Conservation (phyloP, 306 rosid genomes). For the Ammopiptanthus mongolicus region DNA sequence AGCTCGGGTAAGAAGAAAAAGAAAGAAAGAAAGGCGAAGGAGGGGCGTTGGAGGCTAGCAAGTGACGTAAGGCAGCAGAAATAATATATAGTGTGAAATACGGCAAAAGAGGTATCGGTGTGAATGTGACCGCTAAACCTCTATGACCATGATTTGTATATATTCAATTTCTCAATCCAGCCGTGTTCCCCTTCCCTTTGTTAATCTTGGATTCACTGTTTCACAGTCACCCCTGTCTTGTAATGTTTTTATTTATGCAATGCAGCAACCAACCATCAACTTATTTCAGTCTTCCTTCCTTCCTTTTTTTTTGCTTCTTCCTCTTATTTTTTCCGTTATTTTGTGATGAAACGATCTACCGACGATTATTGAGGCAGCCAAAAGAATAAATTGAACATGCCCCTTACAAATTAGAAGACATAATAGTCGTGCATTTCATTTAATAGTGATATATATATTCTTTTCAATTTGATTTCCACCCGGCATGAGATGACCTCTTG, state of each 20-base stretch:
- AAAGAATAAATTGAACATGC: not conserved
- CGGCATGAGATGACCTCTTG: not conserved
- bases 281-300: not conserved
- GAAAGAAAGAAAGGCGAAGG: no score
- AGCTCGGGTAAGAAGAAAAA: no score
- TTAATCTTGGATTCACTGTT: not conserved
- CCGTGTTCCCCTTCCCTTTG: not conserved
- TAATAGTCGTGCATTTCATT: not conserved
- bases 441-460: not conserved
- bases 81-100: no score
- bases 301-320: slow-evolving; percentile 8
- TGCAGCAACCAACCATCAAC: not conserved
- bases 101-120: no score
- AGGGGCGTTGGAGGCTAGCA: no score
- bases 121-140: not conserved
- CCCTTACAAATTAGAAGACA: not conserved
- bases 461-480: not conserved
- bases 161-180: not conserved
- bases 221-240: not conserved
- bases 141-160: no score
- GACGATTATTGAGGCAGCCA: not conserved
- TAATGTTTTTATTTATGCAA: not conserved
- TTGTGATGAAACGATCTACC: not conserved
- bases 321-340: not conserved
- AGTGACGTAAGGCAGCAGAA: no score